Conservation (phyloP, 2,329 filamentous ascomycete species). For the Zymoseptoria ardabiliae region DNA sequence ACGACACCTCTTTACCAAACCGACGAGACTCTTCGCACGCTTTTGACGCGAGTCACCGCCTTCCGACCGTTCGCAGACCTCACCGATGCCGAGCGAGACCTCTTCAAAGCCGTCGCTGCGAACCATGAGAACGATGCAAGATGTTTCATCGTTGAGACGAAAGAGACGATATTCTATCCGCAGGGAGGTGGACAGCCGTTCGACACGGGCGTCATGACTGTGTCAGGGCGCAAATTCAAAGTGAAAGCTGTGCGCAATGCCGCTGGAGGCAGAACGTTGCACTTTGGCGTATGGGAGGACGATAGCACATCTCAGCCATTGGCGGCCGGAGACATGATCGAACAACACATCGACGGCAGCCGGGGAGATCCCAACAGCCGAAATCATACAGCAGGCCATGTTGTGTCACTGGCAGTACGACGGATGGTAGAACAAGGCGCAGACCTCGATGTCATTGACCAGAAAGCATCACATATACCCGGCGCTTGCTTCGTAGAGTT, state of each 20-base stretch:
- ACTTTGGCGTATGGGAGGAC: slow-evolving; percentile 52
- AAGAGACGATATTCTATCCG: slow-evolving; percentile 65
- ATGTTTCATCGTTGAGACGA: slow-evolving; percentile 33
- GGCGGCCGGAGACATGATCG: slow-evolving; percentile 38
- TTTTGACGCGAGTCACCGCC: slow-evolving; percentile 3
- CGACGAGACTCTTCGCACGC: slow-evolving; percentile 5
- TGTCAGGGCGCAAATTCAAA: slow-evolving; percentile 35
- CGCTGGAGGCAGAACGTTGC: slow-evolving; percentile 51
- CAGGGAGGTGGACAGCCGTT: slow-evolving; percentile 70
- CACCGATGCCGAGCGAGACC: not conserved
- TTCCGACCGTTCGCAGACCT: not conserved
- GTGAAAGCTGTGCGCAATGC: slow-evolving; percentile 54
- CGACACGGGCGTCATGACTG: slow-evolving; percentile 54
- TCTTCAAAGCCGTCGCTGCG: slow-evolving; percentile 1
- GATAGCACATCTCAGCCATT: slow-evolving; percentile 1
- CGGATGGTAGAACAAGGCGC: slow-evolving; percentile 48
- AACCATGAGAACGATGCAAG: not conserved
- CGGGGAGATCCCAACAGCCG: slow-evolving; percentile 59
- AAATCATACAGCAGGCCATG: slow-evolving; percentile 66
- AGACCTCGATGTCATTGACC: slow-evolving; percentile 50
- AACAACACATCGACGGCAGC: slow-evolving; percentile 53
- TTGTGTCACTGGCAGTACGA: slow-evolving; percentile 61
- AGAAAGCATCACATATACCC: slow-evolving; percentile 65
- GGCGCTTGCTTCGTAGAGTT: slow-evolving; percentile 63
- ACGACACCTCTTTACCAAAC: slow-evolving; percentile 3